Percentiles rank a stretch among this genome's conserved stretches.
Evolutionary conservation across 2,329 filamentous ascomycete genomes (phyloP).

Genomic region (Penicillium brevicompactum): DNA sequence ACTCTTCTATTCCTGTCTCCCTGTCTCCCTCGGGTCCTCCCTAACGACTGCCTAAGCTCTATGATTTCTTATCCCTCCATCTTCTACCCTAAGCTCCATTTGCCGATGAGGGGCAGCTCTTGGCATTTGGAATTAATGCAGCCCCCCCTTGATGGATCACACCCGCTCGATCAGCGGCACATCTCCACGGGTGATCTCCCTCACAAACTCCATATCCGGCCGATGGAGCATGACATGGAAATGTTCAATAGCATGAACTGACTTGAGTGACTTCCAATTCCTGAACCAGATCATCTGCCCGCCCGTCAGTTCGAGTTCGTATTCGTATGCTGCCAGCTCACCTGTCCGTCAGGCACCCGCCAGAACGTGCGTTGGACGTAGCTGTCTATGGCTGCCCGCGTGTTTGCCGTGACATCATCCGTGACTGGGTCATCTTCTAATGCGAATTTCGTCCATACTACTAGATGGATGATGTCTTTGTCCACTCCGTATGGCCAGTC

Average conservation of each 20-base stretch:
- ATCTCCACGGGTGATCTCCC: slow-evolving; percentile 72
- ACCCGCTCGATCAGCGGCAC: slow-evolving; percentile 61
- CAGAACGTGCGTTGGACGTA: slow-evolving; percentile 72
- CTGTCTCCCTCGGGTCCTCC: neutral
- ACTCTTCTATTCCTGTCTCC: too few relatives aligned
- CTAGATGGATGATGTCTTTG: slow-evolving; percentile 74
- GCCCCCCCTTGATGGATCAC: slow-evolving; percentile 8
- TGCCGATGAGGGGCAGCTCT: slow-evolving; percentile 24
- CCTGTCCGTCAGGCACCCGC: slow-evolving; percentile 44
- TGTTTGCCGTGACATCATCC: slow-evolving; percentile 67
- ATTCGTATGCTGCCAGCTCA: slow-evolving; percentile 28
- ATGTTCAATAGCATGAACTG: slow-evolving; percentile 83
- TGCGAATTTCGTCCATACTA: slow-evolving; percentile 90
- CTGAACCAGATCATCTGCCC: slow-evolving; percentile 79
- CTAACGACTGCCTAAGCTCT: neutral
- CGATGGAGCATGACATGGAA: slow-evolving; percentile 91
- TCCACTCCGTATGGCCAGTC: slow-evolving; percentile 95
- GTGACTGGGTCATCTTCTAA: slow-evolving; percentile 68
- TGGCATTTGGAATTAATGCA: slow-evolving; percentile 11
- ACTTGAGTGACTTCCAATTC: slow-evolving; percentile 86
- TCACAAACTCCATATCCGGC: slow-evolving; percentile 70
- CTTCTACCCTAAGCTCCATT: slow-evolving; percentile 1
- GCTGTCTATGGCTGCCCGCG: slow-evolving; percentile 65
- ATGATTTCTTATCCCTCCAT: neutral
- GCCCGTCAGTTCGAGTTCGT: slow-evolving; percentile 5